Evolutionary conservation across 2,329 filamentous ascomycete species (phyloP), one percentile per base, ranked within the genome.

Genomic region (Talaromyces pinophilus): DNA sequence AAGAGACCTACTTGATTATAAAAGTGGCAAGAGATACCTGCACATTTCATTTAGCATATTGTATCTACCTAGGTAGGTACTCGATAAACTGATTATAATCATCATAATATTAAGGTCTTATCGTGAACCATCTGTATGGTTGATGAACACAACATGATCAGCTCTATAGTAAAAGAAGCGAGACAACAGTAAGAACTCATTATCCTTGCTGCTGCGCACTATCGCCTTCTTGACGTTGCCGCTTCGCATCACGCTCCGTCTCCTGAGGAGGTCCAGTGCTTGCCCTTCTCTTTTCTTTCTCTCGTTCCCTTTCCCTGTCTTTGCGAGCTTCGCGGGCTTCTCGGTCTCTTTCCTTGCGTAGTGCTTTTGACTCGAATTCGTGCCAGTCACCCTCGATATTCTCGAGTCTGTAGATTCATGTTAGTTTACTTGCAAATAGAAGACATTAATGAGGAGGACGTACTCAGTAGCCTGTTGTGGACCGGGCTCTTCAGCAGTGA

Each of bases 351-450:
- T 97, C 93, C 71, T 95, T 95, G 38, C 95, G 86, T 30, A 97
- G 84, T 17, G 93, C 93, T 81, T 99, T 99, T 65, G 92, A 96
- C 81, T 99, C 95, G 73, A 98, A 97, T 76, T 99, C 95, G 76
- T 99, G 95, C 95, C 95, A 99, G 73, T 99, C 95, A 25, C 95
- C 95, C 72, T 95, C 88, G 35, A 99, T 85, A 59, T 89, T 83
- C 67, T 90, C 88, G 60, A 99, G 85, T 73, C 91, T 92, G 69
- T 67, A 62, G 17, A 44, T 40, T 55, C 22, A 11, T 30, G 62
- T 72, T 67, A 35, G 57, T 25, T 46, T 13, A 46, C n/a, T 5
- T 46, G 57, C 15, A 30, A 3, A 2, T 40, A 22, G 7, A 28
- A 17, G 25, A 11, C 8, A 11, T 25, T 3, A 7, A 19, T 11